phyloP scores from a whole-genome alignment of 2,329 filamentous ascomycete species.

The Neonectria ditissima region DNA sequence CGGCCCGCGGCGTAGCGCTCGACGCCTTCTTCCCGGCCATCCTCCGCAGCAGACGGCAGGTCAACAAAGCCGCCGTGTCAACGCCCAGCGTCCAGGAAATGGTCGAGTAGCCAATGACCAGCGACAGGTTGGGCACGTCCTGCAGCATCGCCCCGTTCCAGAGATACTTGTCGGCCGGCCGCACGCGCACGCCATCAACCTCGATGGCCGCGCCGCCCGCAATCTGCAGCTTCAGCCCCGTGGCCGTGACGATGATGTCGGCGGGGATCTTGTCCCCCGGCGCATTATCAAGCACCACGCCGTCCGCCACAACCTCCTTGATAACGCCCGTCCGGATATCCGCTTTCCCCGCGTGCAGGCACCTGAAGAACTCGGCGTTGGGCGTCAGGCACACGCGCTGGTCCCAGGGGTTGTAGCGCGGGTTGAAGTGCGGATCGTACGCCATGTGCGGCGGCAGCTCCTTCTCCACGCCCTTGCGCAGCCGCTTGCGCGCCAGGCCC shows the following conservation, averaged over 20 bases:
- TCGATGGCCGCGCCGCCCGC: slow-evolving; percentile 62
- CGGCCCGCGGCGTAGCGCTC: not conserved
- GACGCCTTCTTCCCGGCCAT: slow-evolving; percentile 49
- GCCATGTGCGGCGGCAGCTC: slow-evolving; percentile 60
- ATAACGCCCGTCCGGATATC: slow-evolving; percentile 40
- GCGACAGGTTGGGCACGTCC: slow-evolving; percentile 68
- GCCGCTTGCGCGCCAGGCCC: not conserved
- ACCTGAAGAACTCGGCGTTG: slow-evolving; percentile 58
- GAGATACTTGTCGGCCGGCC: slow-evolving; percentile 57
- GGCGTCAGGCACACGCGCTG: slow-evolving; percentile 72
- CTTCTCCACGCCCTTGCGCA: slow-evolving; percentile 53
- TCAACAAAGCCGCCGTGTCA: slow-evolving; percentile 62
- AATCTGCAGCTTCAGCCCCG: slow-evolving; percentile 67
- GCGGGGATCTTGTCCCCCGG: slow-evolving; percentile 54
- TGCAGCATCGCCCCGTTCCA: slow-evolving; percentile 73
- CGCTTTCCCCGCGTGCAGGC: slow-evolving; percentile 51
- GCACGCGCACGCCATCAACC: slow-evolving; percentile 61
- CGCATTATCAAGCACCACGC: not conserved
- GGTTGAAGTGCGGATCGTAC: slow-evolving; percentile 64
- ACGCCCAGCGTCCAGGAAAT: slow-evolving; percentile 71
- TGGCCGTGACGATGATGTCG: slow-evolving; percentile 74
- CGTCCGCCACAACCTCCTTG: not conserved
- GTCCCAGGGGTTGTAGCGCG: slow-evolving; percentile 69
- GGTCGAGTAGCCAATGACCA: slow-evolving; percentile 70
- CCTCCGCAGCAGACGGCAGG: slow-evolving; percentile 61